These are phyloP conservation scores for Mycena vitilis DNA, from an alignment of 768 basidiomycete genomes.

Conservation along the genomic window DNA sequence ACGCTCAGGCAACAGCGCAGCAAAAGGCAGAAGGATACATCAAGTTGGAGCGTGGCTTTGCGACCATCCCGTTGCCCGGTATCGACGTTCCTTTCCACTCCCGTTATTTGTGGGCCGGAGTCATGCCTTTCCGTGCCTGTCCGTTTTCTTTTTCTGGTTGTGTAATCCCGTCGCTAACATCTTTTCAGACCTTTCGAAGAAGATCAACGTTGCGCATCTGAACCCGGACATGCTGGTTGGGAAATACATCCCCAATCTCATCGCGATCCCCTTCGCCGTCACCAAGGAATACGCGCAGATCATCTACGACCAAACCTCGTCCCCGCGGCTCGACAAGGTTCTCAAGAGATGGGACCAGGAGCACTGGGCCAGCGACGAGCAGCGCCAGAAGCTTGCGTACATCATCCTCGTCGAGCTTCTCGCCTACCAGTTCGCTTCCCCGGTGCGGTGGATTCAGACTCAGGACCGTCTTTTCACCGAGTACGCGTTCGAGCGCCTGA, in stretches of 20 bases:
- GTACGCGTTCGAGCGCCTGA: conserved; percentile 91
- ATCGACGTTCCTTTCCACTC: conserved; percentile 99
- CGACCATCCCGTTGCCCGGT: conserved; percentile 93
- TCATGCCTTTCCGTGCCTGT: conserved; percentile 97
- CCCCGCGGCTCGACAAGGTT: conserved; percentile 95
- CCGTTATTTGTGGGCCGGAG: conserved; percentile 98
- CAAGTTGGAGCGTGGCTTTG: conserved; percentile 95
- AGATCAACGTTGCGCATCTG: conserved; percentile 91
- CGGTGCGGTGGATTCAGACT: conserved; percentile 99
- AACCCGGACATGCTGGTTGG: conserved; percentile 95
- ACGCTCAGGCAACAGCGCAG: conserved; percentile 79
- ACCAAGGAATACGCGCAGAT: conserved; percentile 90
- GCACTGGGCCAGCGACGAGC: conserved; percentile 81
- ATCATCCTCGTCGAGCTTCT: conserved; percentile 96
- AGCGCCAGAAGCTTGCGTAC: conserved; percentile 95
- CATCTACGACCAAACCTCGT: conserved; percentile 97
- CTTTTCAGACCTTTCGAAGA: conserved; percentile 89
- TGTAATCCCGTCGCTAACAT: conserved; percentile 5
- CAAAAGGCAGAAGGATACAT: conserved; percentile 89
- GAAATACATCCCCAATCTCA: conserved; percentile 97
- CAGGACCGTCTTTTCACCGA: conserved; percentile 93
- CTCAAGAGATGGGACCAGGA: conserved; percentile 94
- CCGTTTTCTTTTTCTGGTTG: conserved; percentile 46
- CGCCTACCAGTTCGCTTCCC: conserved; percentile 98
- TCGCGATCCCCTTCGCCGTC: conserved; percentile 88